A percentile compares a stretch with the other conserved stretches of the same genome.
Evolutionary conservation across 192 early-diverging fungal genomes (phyloP).

Genomic region (Diversispora epigaea): DNA sequence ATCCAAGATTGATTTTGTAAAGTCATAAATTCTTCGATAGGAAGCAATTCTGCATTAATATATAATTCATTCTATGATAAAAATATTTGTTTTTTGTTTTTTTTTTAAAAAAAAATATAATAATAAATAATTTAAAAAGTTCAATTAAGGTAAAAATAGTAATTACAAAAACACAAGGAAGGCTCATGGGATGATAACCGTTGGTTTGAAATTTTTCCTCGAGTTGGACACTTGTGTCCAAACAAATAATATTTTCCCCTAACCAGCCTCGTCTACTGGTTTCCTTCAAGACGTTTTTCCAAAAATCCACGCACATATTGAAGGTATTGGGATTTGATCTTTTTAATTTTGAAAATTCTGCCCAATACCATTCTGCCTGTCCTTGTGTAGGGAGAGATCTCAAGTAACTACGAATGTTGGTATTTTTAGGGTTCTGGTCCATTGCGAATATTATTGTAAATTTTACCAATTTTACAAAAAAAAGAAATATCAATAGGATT

Average conservation of each 20-base stretch:
- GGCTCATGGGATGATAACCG: neutral
- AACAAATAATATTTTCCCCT: conserved; percentile 6
- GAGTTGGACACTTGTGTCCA: neutral
- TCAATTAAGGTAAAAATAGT: too few species aligned
- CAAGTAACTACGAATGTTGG: neutral
- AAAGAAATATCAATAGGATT: too few species aligned
- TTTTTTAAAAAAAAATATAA: neutral
- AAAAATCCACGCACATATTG: conserved; percentile 8
- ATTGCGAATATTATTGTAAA: too few species aligned
- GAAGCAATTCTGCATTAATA: neutral
- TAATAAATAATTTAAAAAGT: neutral
- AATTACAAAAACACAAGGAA: conserved; percentile 13
- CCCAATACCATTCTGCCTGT: conserved; percentile 7
- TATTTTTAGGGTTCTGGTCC: neutral
- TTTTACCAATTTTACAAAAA: too few species aligned
- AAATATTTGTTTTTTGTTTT: neutral
- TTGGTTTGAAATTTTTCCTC: conserved; percentile 3
- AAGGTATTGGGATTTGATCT: neutral
- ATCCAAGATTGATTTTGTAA: conserved; percentile 4
- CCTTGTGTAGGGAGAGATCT: neutral
- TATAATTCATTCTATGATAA: conserved; percentile 15
- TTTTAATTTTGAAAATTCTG: conserved; percentile 9
- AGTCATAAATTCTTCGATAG: neutral
- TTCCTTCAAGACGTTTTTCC: conserved; percentile 17
- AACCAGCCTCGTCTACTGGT: conserved; percentile 1